Evolutionary conservation across 306 rosid genomes (phyloP).

Genomic region (Rubus idaeus): DNA sequence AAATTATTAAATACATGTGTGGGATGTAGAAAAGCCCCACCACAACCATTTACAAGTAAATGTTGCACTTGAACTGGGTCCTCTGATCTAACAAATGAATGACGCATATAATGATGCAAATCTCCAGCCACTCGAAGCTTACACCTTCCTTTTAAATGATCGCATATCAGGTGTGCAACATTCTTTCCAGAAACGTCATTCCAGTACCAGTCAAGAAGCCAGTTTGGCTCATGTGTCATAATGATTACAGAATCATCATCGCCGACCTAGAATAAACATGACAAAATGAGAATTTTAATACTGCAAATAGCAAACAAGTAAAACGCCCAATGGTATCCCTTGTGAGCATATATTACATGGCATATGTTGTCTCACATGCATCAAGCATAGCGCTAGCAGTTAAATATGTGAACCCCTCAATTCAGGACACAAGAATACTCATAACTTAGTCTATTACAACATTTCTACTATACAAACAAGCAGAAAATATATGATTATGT

Average conservation of each 20-base stretch:
- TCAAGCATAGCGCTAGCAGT: not conserved
- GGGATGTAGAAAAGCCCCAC: constrained; percentile 98
- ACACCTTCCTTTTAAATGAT: constrained; percentile 90
- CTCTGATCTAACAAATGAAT: constrained; percentile 75
- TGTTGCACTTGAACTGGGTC: constrained; percentile 75
- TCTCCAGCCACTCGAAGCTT: constrained; percentile 97
- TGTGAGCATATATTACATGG: not conserved
- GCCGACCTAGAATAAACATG: constrained; percentile 57
- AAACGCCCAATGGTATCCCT: not conserved
- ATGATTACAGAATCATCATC: constrained; percentile 83
- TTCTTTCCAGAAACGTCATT: constrained; percentile 79
- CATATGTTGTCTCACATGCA: constrained; percentile 7
- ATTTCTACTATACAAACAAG: not conserved
- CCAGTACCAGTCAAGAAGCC: constrained; percentile 99
- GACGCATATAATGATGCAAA: constrained; percentile 99
- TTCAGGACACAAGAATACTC: constrained; percentile 3
- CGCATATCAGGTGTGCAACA: constrained; percentile 73
- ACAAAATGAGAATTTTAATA: constrained; percentile 23
- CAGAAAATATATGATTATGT: not conserved
- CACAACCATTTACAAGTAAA: constrained; percentile 94
- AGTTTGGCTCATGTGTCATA: constrained; percentile 88
- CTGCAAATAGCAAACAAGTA: not conserved
- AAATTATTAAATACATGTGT: constrained; percentile 91
- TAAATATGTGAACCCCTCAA: not conserved
- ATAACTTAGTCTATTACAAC: not conserved